These are phyloP conservation scores for Sugiyamaella chiloensis DNA, from an alignment of 805 yeast species.

Conservation along the genomic window DNA sequence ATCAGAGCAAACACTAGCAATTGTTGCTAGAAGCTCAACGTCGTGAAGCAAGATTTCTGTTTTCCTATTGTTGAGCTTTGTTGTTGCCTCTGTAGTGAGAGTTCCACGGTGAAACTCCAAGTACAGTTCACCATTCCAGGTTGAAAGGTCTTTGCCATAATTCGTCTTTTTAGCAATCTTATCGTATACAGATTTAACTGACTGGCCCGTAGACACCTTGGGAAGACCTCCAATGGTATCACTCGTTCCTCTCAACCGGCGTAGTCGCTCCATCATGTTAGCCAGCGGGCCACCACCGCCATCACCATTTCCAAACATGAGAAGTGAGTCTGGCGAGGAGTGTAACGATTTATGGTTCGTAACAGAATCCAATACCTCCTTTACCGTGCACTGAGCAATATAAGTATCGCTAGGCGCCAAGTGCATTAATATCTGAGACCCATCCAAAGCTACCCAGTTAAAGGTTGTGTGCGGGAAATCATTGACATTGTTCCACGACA, in stretches of 20 bases:
- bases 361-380: constrained; percentile 79
- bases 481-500: constrained; percentile 96
- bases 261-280: constrained; percentile 86
- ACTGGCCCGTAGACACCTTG: constrained; percentile 67
- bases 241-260: constrained; percentile 87
- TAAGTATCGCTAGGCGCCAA: constrained; percentile 98
- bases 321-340: constrained; percentile 71
- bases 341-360: constrained; percentile 79
- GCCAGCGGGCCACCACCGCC: constrained; percentile 99
- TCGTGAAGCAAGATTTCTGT: constrained; percentile 78
- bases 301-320: constrained; percentile 91
- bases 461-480: constrained; percentile 86
- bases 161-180: constrained; percentile 58
- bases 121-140: constrained; percentile 93
- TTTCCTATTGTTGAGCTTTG: constrained; percentile 73
- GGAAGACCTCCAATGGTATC: constrained; percentile 82
- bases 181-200: constrained; percentile 75
- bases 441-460: constrained; percentile 94
- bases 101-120: constrained; percentile 97
- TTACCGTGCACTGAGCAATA: constrained; percentile 87
- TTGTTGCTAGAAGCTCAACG: constrained; percentile 76
- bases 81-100: constrained; percentile 87
- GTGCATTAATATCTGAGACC: constrained; percentile 88
- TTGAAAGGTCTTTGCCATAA: constrained; percentile 64
- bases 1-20: constrained; percentile 72